phyloP scores from a whole-genome alignment of 108 stramenopile genomes.

The Fragilariopsis cylindrus region DNA sequence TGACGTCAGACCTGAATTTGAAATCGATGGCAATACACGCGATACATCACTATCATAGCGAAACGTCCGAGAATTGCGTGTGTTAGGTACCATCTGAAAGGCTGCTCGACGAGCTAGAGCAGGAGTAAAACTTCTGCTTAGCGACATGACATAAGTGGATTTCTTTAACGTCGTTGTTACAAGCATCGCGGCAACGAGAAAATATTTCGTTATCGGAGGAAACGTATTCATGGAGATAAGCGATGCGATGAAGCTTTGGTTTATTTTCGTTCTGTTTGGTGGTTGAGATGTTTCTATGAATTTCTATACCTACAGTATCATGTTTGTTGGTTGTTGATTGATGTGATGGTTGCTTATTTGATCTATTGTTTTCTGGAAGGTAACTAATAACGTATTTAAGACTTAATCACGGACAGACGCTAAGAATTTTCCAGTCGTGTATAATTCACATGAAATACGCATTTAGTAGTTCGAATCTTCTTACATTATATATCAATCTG shows the following conservation, averaged over 20 bases:
- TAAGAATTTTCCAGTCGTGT: too few relatives aligned
- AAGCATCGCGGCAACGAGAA: slow-evolving; percentile 12
- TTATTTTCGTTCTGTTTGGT: too few relatives aligned
- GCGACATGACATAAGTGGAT: neutral
- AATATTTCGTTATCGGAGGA: slow-evolving; percentile 2
- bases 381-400: too few relatives aligned
- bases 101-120: slow-evolving; percentile 1
- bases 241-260: neutral
- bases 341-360: too few relatives aligned
- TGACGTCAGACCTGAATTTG: neutral
- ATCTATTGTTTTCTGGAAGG: too few relatives aligned
- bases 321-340: too few relatives aligned
- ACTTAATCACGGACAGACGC: too few relatives aligned
- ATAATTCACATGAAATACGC: too few relatives aligned
- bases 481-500: too few relatives aligned
- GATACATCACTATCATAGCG: neutral
- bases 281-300: too few relatives aligned
- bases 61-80: neutral
- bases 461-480: too few relatives aligned
- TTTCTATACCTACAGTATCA: too few relatives aligned
- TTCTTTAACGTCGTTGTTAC: slow-evolving; percentile 10
- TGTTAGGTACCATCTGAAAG: neutral
- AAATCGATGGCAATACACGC: neutral
- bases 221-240: slow-evolving; percentile 14
- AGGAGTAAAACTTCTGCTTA: neutral